Evolutionary conservation across 2,329 filamentous ascomycete genomes (phyloP), one percentile per base, ranked within the genome.

Genomic region (Coniochaeta ligniaria): DNA sequence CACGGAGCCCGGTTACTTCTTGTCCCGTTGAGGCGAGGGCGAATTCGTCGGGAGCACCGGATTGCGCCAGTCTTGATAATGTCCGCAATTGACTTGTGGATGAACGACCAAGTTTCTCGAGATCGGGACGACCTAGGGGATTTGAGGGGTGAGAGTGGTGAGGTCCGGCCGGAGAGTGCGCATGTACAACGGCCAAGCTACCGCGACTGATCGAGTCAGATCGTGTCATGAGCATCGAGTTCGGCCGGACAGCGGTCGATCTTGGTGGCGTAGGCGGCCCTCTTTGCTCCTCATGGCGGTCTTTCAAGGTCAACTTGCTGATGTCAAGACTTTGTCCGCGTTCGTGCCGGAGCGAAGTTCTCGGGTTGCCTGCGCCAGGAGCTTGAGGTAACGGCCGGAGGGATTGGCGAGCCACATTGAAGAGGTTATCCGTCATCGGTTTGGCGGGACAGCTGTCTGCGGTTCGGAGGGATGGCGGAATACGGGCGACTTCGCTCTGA

Each of bases 81-180:
- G 92, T 93, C 50, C 93, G 88, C 24, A 99, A 82, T 73, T 99
- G 91, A 61, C 89, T 88, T 1, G 95, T 98, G 0, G 94, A 90
- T 0, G 95, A 98, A 67, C 91, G 91, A 61, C 94, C 89, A 20
- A 99, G 80, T 36, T 85, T 88, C 71, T 92, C 85, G 12, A 98
- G 80, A 64, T 97, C 92, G 2, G 91, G 88, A 0, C 84, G 80
- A 8, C 80, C 82, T 17, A 92, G 73, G 3, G 82, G 77, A 14
- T 80, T 68, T 36, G 54, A 22, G 31, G 28, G 54, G 31, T 77
- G 66, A 68, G 74, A 61, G 72, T 75, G 70, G 68, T 76, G 73
- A 62, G 75, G 70, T 9, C 2, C 47, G 26, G 76, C 58, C 55
- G 74, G 64, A 63, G 72, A 63, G 63, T 70, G 68, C 31, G 68